Evolutionary conservation across 2,329 filamentous ascomycete species (phyloP).

Genomic region (Thelonectria rubi): DNA sequence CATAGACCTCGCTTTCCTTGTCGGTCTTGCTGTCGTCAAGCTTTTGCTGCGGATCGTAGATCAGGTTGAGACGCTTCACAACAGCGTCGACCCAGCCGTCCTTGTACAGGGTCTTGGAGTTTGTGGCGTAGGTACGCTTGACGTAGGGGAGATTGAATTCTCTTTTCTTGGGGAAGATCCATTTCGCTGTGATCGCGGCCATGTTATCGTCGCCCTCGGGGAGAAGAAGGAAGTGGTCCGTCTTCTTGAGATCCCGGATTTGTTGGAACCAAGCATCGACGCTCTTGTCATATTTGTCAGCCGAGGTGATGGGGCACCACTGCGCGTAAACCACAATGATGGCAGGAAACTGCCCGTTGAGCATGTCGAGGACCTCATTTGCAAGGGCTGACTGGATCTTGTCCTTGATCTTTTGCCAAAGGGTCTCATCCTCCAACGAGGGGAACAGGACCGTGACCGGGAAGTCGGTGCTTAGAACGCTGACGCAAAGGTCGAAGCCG

Average conservation of each 20-base stretch:
- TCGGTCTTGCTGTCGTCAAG: conserved; percentile 20
- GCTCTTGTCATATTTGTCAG: conserved; percentile 47
- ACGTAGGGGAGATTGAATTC: conserved; percentile 60
- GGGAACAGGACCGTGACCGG: conserved; percentile 49
- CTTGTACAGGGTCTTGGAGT: conserved; percentile 50
- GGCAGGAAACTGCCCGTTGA: conserved; percentile 50
- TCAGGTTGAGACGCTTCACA: conserved; percentile 29
- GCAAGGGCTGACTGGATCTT: conserved; percentile 49
- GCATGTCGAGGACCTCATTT: conserved; percentile 49
- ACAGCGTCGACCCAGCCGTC: conserved; percentile 50
- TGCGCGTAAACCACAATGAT: conserved; percentile 58
- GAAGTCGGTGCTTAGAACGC: conserved; percentile 54
- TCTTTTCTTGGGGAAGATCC: conserved; percentile 54
- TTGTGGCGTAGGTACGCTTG: conserved; percentile 57
- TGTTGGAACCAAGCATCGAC: conserved; percentile 51
- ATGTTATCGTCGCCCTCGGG: conserved; percentile 52
- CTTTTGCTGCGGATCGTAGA: conserved; percentile 29
- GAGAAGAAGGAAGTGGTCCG: conserved; percentile 34
- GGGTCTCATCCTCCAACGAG: conserved; percentile 43
- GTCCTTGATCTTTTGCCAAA: conserved; percentile 40
- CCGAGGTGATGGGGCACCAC: conserved; percentile 53
- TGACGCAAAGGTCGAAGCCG: conserved; percentile 58
- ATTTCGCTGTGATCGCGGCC: conserved; percentile 54
- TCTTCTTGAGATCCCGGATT: conserved; percentile 49
- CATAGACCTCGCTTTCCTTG: conserved; percentile 34